Evolutionary conservation across 805 yeast species (phyloP).

Genomic region (Pichia manshurica): DNA sequence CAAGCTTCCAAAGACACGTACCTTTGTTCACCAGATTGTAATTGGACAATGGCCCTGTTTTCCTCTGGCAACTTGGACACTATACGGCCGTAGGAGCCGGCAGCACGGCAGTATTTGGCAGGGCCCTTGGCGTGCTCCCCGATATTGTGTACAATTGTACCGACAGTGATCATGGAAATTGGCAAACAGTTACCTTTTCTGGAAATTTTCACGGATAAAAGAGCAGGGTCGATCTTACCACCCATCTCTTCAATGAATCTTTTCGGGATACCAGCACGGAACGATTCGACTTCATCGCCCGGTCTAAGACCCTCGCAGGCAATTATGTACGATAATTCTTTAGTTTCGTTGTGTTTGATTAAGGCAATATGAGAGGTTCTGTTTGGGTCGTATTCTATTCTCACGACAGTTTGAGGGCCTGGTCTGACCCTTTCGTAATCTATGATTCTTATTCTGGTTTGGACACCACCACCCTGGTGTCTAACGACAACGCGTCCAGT

Average conservation of each 20-base stretch:
- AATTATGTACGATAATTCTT: slow-evolving; percentile 67
- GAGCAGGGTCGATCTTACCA: slow-evolving; percentile 87
- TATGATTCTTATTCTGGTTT: slow-evolving; percentile 75
- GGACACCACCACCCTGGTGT: slow-evolving; percentile 96
- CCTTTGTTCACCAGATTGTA: slow-evolving; percentile 92
- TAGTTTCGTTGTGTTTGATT: slow-evolving; percentile 51
- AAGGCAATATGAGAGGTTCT: slow-evolving; percentile 92
- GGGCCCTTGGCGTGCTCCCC: slow-evolving; percentile 73
- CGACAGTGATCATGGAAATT: slow-evolving; percentile 87
- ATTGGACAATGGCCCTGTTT: slow-evolving; percentile 67
- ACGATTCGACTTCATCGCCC: slow-evolving; percentile 87
- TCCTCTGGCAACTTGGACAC: slow-evolving; percentile 70
- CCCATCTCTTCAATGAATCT: slow-evolving; percentile 77
- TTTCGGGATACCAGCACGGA: slow-evolving; percentile 80
- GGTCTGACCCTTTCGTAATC: slow-evolving; percentile 64
- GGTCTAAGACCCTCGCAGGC: slow-evolving; percentile 91
- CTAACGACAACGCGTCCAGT: slow-evolving; percentile 85
- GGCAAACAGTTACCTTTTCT: slow-evolving; percentile 96
- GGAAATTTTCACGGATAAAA: slow-evolving; percentile 77
- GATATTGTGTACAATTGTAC: slow-evolving; percentile 81
- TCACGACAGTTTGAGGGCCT: slow-evolving; percentile 72
- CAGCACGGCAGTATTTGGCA: slow-evolving; percentile 87
- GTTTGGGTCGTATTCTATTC: slow-evolving; percentile 95
- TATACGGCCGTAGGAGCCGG: slow-evolving; percentile 90
- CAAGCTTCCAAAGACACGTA: slow-evolving; percentile 79